Conservation (phyloP, 169 alveolate species). For the Eimeria brunetti region DNA sequence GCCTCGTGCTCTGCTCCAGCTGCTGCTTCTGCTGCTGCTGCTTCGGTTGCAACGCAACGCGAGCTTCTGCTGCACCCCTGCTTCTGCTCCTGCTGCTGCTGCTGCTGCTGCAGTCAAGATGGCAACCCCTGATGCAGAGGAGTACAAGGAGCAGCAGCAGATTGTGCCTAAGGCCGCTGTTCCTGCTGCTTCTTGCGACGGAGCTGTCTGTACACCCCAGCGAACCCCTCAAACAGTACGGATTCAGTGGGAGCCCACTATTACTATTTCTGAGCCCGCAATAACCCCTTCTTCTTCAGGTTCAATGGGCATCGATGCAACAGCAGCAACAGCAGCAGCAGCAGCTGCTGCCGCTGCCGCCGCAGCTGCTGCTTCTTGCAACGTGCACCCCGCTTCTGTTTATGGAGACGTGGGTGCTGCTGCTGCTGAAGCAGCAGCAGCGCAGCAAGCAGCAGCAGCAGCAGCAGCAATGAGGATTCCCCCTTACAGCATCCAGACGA, state of each 20-base stretch:
- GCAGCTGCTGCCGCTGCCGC: not conserved
- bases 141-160: not conserved
- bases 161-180: not conserved
- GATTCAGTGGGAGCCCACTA: constrained; percentile 22
- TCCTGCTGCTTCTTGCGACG: not conserved
- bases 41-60: no score
- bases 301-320: not conserved
- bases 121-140: not conserved
- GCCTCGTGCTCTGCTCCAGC: not conserved
- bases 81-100: constrained; percentile 1
- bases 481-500: not conserved
- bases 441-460: no score
- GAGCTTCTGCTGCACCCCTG: no score
- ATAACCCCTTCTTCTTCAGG: not conserved
- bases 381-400: not conserved
- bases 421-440: not conserved
- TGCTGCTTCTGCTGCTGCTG: no score
- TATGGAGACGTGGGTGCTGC: not conserved
- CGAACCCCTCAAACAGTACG: not conserved
- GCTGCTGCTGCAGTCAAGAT: not conserved
- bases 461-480: no score
- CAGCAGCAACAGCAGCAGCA: not conserved
- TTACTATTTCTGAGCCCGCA: not conserved
- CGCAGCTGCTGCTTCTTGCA: constrained; percentile 17
- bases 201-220: constrained; percentile 2